These are phyloP conservation scores for Butyriboletus loyo DNA, from an alignment of 768 basidiomycete genomes.

Conservation along the genomic window DNA sequence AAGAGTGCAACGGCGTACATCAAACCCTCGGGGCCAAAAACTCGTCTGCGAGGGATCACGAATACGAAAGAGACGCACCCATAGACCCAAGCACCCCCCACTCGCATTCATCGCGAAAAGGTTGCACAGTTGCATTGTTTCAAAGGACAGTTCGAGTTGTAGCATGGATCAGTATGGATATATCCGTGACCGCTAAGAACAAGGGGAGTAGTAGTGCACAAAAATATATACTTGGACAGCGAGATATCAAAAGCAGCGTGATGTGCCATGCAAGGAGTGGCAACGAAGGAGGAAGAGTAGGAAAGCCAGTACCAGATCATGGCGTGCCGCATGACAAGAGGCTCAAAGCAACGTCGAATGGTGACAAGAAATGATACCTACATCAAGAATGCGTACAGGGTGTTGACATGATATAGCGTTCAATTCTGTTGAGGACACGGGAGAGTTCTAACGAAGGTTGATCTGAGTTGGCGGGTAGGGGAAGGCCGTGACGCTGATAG, in stretches of 20 bases:
- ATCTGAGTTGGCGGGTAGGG: conserved; percentile 29
- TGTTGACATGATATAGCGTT: neutral
- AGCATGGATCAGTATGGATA: neutral
- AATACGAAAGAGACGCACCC: neutral
- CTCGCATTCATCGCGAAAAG: neutral
- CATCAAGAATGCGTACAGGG: conserved; percentile 10
- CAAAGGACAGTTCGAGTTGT: neutral
- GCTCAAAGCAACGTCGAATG: conserved; percentile 4
- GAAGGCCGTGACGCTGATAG: conserved; percentile 26
- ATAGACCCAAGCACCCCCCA: neutral
- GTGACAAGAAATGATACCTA: conserved; percentile 10
- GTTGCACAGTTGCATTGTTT: neutral
- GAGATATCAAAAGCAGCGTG: neutral
- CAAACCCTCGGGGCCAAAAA: neutral
- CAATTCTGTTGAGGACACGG: neutral
- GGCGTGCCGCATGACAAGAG: conserved; percentile 5
- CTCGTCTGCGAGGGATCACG: too few relatives aligned
- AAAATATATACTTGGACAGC: neutral
- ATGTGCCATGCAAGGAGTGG: conserved; percentile 15
- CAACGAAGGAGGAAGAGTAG: neutral
- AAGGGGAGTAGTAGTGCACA: conserved; percentile 7
- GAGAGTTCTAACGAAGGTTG: conserved; percentile 6
- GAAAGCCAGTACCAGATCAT: conserved; percentile 17
- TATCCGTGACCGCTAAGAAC: conserved; percentile 5
- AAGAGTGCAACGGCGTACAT: neutral